Evolutionary conservation across 2,329 filamentous ascomycete species (phyloP).

Genomic region (Escovopsis weberi): DNA sequence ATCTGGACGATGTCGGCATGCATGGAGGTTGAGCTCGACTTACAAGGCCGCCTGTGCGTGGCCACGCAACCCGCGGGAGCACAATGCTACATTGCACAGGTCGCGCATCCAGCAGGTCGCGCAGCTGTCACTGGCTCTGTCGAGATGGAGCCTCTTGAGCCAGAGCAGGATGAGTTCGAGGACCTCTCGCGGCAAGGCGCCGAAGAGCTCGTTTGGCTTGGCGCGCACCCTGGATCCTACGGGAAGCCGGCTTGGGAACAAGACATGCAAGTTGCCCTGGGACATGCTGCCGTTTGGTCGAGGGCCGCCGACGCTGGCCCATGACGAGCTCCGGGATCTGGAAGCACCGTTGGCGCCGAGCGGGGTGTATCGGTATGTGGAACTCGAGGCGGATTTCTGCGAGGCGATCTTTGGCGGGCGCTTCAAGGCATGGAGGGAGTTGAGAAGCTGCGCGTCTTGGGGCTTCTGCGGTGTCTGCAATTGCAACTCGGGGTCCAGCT

Average conservation of each 20-base stretch:
- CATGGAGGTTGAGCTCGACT: slow-evolving; percentile 12
- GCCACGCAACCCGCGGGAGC: slow-evolving; percentile 36
- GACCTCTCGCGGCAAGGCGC: slow-evolving; percentile 43
- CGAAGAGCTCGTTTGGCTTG: slow-evolving; percentile 36
- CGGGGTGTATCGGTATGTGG: too few relatives aligned
- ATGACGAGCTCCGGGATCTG: slow-evolving; percentile 12
- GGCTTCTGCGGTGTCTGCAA: too few relatives aligned
- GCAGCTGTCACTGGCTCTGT: slow-evolving; percentile 34
- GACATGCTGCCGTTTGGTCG: slow-evolving; percentile 13
- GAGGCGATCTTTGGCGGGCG: too few relatives aligned
- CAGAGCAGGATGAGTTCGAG: slow-evolving; percentile 40
- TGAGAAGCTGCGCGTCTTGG: too few relatives aligned
- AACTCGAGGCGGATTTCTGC: too few relatives aligned
- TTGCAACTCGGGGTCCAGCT: too few relatives aligned
- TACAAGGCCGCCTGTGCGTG: slow-evolving; percentile 37
- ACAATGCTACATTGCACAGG: slow-evolving; percentile 33
- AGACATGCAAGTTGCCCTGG: slow-evolving; percentile 5
- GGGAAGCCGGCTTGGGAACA: background rate
- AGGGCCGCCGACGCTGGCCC: slow-evolving; percentile 26
- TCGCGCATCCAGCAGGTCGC: slow-evolving; percentile 54
- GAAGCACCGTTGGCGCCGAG: too few relatives aligned
- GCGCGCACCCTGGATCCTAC: slow-evolving; percentile 4
- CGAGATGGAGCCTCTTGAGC: slow-evolving; percentile 37
- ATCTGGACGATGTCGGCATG: background rate
- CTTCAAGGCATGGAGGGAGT: too few relatives aligned